Evolutionary conservation across 768 basidiomycete species (phyloP).

Genomic region (Antrodiella citrinella): DNA sequence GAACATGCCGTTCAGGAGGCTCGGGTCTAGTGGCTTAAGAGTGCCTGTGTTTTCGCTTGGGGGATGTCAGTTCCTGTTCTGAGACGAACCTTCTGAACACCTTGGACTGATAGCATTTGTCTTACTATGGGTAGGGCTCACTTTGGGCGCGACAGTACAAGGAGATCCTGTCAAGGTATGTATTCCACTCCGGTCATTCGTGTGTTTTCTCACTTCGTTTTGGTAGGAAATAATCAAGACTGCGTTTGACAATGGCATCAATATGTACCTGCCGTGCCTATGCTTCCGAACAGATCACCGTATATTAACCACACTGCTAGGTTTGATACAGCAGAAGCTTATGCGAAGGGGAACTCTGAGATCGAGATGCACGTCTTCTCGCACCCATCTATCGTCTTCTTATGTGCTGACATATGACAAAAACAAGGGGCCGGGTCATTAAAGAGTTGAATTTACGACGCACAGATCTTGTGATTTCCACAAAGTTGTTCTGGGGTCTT

Average conservation of each 20-base stretch:
- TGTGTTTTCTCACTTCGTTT: neutral
- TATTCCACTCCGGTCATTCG: neutral
- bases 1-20: conserved; percentile 48
- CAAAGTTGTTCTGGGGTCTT: conserved; percentile 75
- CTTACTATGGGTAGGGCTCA: conserved; percentile 31
- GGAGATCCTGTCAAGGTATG: conserved; percentile 64
- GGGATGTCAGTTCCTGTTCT: conserved; percentile 36
- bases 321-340: conserved; percentile 62
- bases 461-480: conserved; percentile 66
- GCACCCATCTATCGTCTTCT: neutral
- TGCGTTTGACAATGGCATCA: conserved; percentile 70
- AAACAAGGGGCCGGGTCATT: conserved; percentile 52
- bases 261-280: conserved; percentile 28
- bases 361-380: conserved; percentile 47
- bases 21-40: conserved; percentile 53
- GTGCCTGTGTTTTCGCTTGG: conserved; percentile 64
- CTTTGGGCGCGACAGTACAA: conserved; percentile 54
- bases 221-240: conserved; percentile 65
- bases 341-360: conserved; percentile 63
- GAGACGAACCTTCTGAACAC: neutral
- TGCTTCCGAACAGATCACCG: neutral
- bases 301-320: neutral
- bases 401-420: neutral
- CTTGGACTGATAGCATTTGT: neutral
- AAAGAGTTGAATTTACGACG: conserved; percentile 63